Evolutionary conservation across 768 basidiomycete species (phyloP).

Genomic region (Pleurotus ostreatus): DNA sequence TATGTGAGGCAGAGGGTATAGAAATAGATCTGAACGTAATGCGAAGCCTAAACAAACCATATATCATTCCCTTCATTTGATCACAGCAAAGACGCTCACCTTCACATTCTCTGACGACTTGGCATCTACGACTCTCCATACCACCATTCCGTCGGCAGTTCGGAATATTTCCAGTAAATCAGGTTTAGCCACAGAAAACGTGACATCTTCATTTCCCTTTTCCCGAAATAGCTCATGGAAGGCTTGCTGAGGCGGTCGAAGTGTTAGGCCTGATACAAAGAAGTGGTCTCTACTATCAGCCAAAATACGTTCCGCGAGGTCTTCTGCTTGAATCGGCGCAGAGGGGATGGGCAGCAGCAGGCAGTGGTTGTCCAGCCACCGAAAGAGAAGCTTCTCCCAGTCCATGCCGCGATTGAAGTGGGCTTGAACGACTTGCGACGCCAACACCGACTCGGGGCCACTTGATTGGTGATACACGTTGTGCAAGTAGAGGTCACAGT

Average conservation of each 20-base stretch:
- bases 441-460: constrained; percentile 11
- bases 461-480: constrained; percentile 30
- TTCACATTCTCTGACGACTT: constrained; percentile 45
- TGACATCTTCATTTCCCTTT: constrained; percentile 27
- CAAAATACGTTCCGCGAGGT: constrained; percentile 36
- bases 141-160: constrained; percentile 20
- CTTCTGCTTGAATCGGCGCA: constrained; percentile 25
- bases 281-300: constrained; percentile 40
- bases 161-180: constrained; percentile 44
- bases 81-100: constrained; percentile 20
- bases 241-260: constrained; percentile 35
- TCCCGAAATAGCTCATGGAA: constrained; percentile 29
- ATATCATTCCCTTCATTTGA: background rate
- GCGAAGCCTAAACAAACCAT: constrained; percentile 33
- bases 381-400: constrained; percentile 40
- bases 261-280: constrained; percentile 39
- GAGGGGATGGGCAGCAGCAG: constrained; percentile 38
- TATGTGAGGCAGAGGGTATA: constrained; percentile 41
- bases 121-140: constrained; percentile 48
- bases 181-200: constrained; percentile 44
- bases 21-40: constrained; percentile 50
- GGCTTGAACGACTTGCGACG: constrained; percentile 29
- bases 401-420: constrained; percentile 39
- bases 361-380: constrained; percentile 35
- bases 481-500: constrained; percentile 44